Conservation (phyloP, 768 basidiomycete species). For the Mycena capillaripes region DNA sequence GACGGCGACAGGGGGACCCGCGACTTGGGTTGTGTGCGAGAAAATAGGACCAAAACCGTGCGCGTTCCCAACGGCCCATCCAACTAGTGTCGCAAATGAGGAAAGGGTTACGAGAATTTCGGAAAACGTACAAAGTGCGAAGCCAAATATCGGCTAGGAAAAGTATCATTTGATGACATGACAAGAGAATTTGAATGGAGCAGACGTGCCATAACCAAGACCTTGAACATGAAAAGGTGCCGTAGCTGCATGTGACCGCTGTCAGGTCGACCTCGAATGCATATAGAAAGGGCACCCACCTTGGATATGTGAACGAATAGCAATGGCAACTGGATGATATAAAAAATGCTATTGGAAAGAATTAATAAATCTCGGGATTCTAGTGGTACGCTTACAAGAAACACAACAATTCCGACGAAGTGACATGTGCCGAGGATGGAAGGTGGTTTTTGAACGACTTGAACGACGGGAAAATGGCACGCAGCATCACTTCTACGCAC, state of each 20-base stretch:
- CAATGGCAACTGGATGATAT: constrained; percentile 37
- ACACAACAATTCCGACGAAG: constrained; percentile 54
- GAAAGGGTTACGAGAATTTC: neutral
- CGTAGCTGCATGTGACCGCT: constrained; percentile 28
- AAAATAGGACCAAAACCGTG: constrained; percentile 41
- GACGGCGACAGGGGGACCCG: constrained; percentile 22
- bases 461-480: constrained; percentile 39
- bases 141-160: constrained; percentile 38
- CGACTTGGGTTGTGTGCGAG: constrained; percentile 26
- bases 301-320: constrained; percentile 38
- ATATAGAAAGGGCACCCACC: neutral
- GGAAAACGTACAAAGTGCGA: constrained; percentile 35
- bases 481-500: constrained; percentile 38
- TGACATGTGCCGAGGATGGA: constrained; percentile 60
- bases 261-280: neutral
- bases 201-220: constrained; percentile 34
- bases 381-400: constrained; percentile 17
- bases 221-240: constrained; percentile 40
- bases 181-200: neutral
- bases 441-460: constrained; percentile 62
- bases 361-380: neutral
- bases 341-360: constrained; percentile 35
- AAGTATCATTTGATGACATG: neutral
- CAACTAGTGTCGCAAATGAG: constrained; percentile 25
- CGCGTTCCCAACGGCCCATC: constrained; percentile 39